Evolutionary conservation across 2,329 filamentous ascomycete genomes (phyloP).

Genomic region (Phialophora macrospora): DNA sequence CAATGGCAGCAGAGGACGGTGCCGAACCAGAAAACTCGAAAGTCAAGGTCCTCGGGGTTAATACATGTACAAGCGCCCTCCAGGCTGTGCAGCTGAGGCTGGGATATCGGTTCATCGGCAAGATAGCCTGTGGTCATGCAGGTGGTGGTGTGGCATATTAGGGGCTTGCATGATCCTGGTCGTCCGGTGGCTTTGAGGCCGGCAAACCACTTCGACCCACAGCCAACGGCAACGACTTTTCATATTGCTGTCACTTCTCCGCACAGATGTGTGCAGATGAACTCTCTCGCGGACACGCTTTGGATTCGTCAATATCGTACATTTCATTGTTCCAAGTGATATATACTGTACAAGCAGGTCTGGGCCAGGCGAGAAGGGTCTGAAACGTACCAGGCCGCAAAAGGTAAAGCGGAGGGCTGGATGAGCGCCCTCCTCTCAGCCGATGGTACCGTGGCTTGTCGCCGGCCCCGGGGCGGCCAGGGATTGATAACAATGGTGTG

Average conservation of each 20-base stretch:
- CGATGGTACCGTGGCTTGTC: not conserved
- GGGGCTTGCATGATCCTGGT: not conserved
- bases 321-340: not conserved
- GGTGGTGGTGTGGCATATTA: not conserved
- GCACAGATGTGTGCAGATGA: no score
- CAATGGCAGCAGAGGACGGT: not conserved
- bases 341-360: constrained; percentile 8
- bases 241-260: not conserved
- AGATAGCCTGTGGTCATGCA: not conserved
- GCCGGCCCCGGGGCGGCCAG: not conserved
- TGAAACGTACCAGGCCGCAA: not conserved
- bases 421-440: not conserved
- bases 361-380: not conserved
- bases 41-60: not conserved
- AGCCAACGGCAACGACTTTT: not conserved
- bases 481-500: not conserved
- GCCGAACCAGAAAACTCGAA: not conserved
- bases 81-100: not conserved
- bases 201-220: not conserved
- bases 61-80: not conserved
- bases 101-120: not conserved
- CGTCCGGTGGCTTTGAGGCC: not conserved
- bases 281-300: not conserved
- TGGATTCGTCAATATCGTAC: constrained; percentile 7
- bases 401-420: not conserved